Base-by-base conservation (phyloP, 345 rosid genomes). In the Psidium friedrichsthalianum region DNA sequence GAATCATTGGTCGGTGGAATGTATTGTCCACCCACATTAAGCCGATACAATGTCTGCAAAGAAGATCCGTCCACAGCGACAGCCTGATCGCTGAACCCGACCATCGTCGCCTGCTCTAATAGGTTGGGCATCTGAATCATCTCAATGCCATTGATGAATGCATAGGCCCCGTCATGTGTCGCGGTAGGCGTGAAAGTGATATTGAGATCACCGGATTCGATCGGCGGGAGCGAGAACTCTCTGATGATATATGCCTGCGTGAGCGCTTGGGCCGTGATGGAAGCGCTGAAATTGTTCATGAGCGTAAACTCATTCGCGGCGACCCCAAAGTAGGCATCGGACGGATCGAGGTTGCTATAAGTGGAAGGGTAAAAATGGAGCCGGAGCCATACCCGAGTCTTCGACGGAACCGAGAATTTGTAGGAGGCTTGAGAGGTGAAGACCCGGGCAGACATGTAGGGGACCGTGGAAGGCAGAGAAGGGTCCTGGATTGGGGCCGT, bases 91-190 rank as follows among this genome's bases (percentile, higher is more conserved):
- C 51, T 25, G 24, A 82, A 91, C 51, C 93, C 94, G 10, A 92
- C 89, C 90, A 92, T 82, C 2, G 85, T n/a, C 10, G 88, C 92
- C 1, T 88, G 11, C 27, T 84, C 61, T 82, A 94, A 93, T 29
- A 93, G 84, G 8, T 90, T 88, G 2, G 91, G 91, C 42, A 89
- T 86, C 3, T 91, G 86, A 36, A 89, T 81, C 82, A 93, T 84
- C 86, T 94, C 97, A n/a, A 94, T 92, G 36, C 93, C 97, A 80
- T 93, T 94, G 47, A 93, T 84, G 83, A 93, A 92, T 3, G 91
- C 93, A 78, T 89, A 93, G 10, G 95, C 86, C 21, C 86, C 89
- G 13, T 82, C 82, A 3, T 85, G 90, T 4, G 58, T 54, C 5
- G 74, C 15, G 6, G 88, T 86, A 11, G 95, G 95, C 15, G 64